These are phyloP conservation scores for Solanum etuberosum DNA, from an alignment of 257 asterid genomes.

Conservation along the genomic window DNA sequence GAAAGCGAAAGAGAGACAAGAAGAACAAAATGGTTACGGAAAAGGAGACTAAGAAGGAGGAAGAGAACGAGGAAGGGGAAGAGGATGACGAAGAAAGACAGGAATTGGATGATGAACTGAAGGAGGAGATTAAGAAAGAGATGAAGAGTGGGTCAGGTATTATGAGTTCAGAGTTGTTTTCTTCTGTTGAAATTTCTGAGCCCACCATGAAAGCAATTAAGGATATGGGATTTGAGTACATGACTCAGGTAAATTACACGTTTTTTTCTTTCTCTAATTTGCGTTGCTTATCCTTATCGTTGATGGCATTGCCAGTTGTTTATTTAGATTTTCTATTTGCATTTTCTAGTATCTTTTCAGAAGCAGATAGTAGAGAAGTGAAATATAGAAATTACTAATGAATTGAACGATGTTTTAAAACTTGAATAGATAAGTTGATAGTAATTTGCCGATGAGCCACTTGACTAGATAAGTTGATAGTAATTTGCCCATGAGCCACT, in stretches of 20 bases:
- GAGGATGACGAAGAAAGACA: constrained; percentile 7
- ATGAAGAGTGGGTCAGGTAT: constrained; percentile 56
- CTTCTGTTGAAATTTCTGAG: constrained; percentile 39
- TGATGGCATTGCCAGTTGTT: background rate
- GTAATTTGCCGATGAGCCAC: background rate
- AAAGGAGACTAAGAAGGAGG: constrained; percentile 18
- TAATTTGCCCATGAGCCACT: background rate
- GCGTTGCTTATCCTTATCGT: background rate
- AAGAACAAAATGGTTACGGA: background rate
- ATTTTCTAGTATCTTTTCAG: background rate
- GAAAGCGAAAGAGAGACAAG: constrained; percentile 1
- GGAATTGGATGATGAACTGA: constrained; percentile 12
- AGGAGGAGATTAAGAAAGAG: constrained; percentile 23
- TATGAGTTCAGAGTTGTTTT: constrained; percentile 66
- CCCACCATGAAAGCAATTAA: constrained; percentile 63
- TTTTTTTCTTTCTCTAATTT: background rate
- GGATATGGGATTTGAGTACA: constrained; percentile 59
- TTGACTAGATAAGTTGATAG: background rate
- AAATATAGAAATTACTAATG: background rate
- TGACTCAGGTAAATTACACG: constrained; percentile 68
- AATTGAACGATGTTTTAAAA: background rate
- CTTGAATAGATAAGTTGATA: background rate
- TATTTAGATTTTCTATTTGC: background rate
- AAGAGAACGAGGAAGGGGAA: constrained; percentile 4
- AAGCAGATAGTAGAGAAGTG: background rate